phyloP scores from a whole-genome alignment of 129 eudicot genomes.

The Centrapalus pauciflorus region DNA sequence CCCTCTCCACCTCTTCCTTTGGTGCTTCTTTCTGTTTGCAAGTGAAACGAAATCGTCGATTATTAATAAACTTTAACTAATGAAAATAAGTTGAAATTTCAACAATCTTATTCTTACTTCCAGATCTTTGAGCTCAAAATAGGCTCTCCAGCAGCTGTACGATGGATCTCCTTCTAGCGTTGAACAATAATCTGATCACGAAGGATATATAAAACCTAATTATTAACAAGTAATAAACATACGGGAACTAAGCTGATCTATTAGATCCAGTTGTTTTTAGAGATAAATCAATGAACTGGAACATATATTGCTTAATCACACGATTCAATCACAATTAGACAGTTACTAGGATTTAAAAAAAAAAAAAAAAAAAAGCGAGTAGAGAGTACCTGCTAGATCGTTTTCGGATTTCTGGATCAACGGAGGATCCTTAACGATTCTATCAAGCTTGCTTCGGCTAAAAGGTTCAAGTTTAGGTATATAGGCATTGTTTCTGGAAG shows the following conservation, averaged over 20 bases:
- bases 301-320: background rate
- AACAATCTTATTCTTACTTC: slow-evolving; percentile 12
- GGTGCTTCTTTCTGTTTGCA: slow-evolving; percentile 32
- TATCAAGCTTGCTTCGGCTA: slow-evolving; percentile 27
- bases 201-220: background rate
- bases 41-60: background rate
- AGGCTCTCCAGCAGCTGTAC: slow-evolving; percentile 39
- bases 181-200: slow-evolving; percentile 30
- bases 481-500: slow-evolving; percentile 29
- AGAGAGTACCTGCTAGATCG: slow-evolving; percentile 28
- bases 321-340: background rate
- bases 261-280: background rate
- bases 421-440: slow-evolving; percentile 34
- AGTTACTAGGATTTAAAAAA: background rate
- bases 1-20: slow-evolving; percentile 33
- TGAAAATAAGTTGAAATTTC: background rate
- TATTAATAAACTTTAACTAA: background rate
- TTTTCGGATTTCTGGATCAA: slow-evolving; percentile 34
- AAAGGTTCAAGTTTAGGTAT: slow-evolving; percentile 40
- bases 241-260: background rate
- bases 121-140: slow-evolving; percentile 35
- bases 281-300: background rate
- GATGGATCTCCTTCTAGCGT: slow-evolving; percentile 38
- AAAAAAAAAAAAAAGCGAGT: background rate
- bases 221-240: background rate